phyloP scores from a whole-genome alignment of 352 stramenopile species.

The Pythium brachiatum region DNA sequence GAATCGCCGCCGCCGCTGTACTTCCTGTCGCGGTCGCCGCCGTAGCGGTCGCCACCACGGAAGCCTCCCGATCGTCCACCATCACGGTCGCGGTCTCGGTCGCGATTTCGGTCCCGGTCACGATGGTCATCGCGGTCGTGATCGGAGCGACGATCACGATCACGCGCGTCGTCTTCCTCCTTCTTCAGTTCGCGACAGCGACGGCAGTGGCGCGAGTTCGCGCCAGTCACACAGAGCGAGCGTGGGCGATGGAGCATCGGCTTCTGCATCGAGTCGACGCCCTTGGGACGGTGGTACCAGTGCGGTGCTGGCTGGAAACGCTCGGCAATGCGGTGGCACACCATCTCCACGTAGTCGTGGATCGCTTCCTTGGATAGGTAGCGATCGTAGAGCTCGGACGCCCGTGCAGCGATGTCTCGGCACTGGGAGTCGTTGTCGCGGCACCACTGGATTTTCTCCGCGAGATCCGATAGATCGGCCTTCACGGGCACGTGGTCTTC shows the following conservation, averaged over 20 bases:
- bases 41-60: constrained; percentile 16
- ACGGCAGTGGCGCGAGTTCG: constrained; percentile 58
- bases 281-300: constrained; percentile 66
- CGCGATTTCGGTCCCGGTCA: constrained; percentile 5
- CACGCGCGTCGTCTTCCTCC: constrained; percentile 40
- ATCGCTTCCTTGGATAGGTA: constrained; percentile 90
- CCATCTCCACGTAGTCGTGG: constrained; percentile 97
- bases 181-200: constrained; percentile 69
- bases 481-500: constrained; percentile 98
- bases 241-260: constrained; percentile 47
- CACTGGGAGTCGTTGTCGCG: constrained; percentile 97
- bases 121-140: constrained; percentile 24
- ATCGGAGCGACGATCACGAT: constrained; percentile 31
- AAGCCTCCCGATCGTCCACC: constrained; percentile 17
- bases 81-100: constrained; percentile 22
- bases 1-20: constrained; percentile 29
- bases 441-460: constrained; percentile 98
- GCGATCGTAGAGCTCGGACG: constrained; percentile 92
- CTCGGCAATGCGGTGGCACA: constrained; percentile 90
- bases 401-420: constrained; percentile 92
- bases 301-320: constrained; percentile 69
- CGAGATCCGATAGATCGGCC: constrained; percentile 95
- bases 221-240: constrained; percentile 57
- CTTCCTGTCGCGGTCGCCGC: constrained; percentile 29
- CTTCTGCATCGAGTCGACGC: constrained; percentile 58